Evolutionary conservation across 768 basidiomycete species (phyloP).

Genomic region (Neoboletus magnificus): DNA sequence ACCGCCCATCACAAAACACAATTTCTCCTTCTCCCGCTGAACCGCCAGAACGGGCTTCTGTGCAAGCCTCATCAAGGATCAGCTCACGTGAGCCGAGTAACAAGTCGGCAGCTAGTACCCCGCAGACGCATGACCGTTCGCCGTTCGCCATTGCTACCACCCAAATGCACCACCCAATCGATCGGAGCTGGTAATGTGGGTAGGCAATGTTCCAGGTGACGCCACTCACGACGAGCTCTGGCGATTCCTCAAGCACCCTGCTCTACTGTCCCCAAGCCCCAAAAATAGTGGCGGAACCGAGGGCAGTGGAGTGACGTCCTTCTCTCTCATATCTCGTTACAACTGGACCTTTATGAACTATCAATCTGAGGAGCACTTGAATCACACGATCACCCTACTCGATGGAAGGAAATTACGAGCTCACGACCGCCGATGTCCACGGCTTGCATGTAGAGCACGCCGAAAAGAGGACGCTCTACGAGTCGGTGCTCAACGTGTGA

Average conservation of each 20-base stretch:
- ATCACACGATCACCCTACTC: slow-evolving; percentile 65
- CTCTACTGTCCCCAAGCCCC: slow-evolving; percentile 9
- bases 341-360: slow-evolving; percentile 95
- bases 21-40: background rate
- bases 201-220: slow-evolving; percentile 85
- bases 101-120: background rate
- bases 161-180: slow-evolving; percentile 70
- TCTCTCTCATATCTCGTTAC: slow-evolving; percentile 94
- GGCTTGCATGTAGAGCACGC: slow-evolving; percentile 80
- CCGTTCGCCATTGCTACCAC: slow-evolving; percentile 56
- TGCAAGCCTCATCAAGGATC: background rate
- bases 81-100: background rate
- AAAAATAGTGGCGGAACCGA: background rate
- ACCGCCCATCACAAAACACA: background rate
- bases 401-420: slow-evolving; percentile 71
- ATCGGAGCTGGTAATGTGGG: slow-evolving; percentile 96
- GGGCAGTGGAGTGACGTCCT: slow-evolving; percentile 65
- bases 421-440: slow-evolving; percentile 66
- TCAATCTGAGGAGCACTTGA: slow-evolving; percentile 56
- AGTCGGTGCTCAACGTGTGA: slow-evolving; percentile 86
- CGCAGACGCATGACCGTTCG: slow-evolving; percentile 26
- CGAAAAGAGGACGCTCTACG: slow-evolving; percentile 79
- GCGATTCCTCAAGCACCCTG: slow-evolving; percentile 65
- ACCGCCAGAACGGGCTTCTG: slow-evolving; percentile 1
- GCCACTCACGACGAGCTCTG: slow-evolving; percentile 82